Base-by-base conservation (phyloP, 192 early-diverging fungal species). In the Coemansia furcata region DNA sequence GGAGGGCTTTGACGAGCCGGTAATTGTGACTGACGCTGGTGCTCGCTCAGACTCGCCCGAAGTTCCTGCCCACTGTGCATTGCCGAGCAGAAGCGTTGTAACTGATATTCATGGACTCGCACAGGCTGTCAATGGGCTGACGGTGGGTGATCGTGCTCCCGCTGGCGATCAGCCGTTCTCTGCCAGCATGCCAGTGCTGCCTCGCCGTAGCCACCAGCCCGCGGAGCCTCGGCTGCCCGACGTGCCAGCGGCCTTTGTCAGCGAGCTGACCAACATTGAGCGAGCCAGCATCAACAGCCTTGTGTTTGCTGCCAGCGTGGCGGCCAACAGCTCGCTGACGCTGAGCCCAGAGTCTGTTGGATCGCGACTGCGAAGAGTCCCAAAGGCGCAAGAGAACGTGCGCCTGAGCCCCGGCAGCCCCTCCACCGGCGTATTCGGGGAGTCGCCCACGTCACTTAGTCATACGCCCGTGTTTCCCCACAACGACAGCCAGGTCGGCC, bases 341-440 rank as follows among this genome's bases (percentile, higher is more conserved):
- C 63, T 82, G 42, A 82, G 74, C 65, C 80, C 75, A 4, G 67
- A 77, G 66, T 74, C 72, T 0, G 71, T 76, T 30, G 79, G 75
- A 2, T 82, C 80, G 26, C 65, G 75, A 0, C 59, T 82, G 37
- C 80, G 75, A 14, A 62, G 80, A 10, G 68, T 82, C 30, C 66
- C 80, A 33, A 77, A 82, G 68, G 68, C 66, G 0, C 78, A 70
- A 2, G 70, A 68, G 21, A 67, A 69, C 19, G 63, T 82, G 36
- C 60, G 36, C 32, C 38, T 4, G 17, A 14, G 37, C 9, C 63
- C 29, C 21, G 58, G 52, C 33, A 58, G 50, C 30, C 58, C 29
- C 9, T 52, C 55, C 17, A 19, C 38, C 2, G 66, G 21, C 1
- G 42, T 12, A 10, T 55, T 46, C 5, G 66, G 52, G 67, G 30